phyloP scores from a whole-genome alignment of 2,329 filamentous ascomycete genomes.

The Didymella glomerata region DNA sequence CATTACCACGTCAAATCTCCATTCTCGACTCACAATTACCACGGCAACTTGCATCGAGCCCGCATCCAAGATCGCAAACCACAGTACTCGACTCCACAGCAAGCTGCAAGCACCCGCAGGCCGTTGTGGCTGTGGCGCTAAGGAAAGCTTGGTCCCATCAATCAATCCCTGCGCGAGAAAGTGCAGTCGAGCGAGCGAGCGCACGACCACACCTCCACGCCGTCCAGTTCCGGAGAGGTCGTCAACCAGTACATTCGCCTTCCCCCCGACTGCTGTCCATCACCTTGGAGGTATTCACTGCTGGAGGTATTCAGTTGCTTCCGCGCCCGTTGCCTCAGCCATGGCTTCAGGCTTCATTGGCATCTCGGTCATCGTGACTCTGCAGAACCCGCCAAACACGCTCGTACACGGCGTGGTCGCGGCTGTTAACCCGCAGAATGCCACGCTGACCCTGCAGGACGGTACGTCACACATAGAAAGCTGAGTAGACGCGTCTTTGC shows the following conservation, averaged over 20 bases:
- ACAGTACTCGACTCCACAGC: not conserved
- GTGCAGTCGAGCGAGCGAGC: slow-evolving; percentile 7
- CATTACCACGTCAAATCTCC: not conserved
- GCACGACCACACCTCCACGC: slow-evolving; percentile 19
- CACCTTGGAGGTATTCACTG: not conserved
- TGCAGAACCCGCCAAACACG: slow-evolving; percentile 70
- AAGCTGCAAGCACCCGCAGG: not conserved
- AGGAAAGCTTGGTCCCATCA: slow-evolving; percentile 17
- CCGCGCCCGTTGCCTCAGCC: not conserved
- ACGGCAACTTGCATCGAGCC: not conserved
- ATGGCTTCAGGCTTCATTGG: slow-evolving; percentile 78
- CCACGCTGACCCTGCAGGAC: slow-evolving; percentile 72
- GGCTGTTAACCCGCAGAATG: slow-evolving; percentile 70
- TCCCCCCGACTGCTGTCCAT: not conserved
- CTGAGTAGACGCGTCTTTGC: not conserved
- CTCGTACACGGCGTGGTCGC: slow-evolving; percentile 75
- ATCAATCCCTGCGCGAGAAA: slow-evolving; percentile 20
- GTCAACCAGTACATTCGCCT: slow-evolving; percentile 5
- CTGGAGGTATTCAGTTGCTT: not conserved
- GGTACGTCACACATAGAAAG: slow-evolving; percentile 58
- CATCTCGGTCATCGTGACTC: slow-evolving; percentile 76
- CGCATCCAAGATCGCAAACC: not conserved
- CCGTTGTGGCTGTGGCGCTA: slow-evolving; percentile 18
- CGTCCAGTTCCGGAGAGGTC: slow-evolving; percentile 19
- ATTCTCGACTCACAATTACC: not conserved